Percentiles rank a stretch among this genome's conserved stretches.
Evolutionary conservation across 2,329 filamentous ascomycete genomes (phyloP).

Genomic region (Cephalotrichum gorgonifer): DNA sequence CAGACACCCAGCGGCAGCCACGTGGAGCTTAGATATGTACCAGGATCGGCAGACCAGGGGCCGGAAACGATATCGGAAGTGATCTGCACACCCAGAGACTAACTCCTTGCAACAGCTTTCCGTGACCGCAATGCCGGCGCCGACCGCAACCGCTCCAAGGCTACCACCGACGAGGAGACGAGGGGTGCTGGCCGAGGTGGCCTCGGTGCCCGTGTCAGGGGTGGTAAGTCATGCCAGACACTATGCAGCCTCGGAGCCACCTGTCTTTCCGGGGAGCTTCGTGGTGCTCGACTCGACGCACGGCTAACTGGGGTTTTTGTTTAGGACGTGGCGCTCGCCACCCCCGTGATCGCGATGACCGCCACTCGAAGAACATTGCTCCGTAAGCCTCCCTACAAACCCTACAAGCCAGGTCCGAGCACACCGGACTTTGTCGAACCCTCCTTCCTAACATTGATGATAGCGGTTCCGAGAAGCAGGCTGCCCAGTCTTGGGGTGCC

Average conservation of each 20-base stretch:
- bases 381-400: constrained; percentile 28
- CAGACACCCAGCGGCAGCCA: too few species aligned
- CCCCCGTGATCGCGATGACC: constrained; percentile 45
- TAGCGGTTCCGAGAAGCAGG: constrained; percentile 77
- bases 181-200: constrained; percentile 48
- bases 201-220: constrained; percentile 52
- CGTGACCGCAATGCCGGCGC: constrained; percentile 77
- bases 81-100: background rate
- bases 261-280: background rate
- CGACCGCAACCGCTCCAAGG: constrained; percentile 71
- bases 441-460: constrained; percentile 12
- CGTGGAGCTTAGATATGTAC: too few species aligned
- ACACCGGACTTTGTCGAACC: background rate
- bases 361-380: constrained; percentile 37
- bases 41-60: background rate
- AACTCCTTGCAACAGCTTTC: constrained; percentile 52
- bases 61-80: background rate
- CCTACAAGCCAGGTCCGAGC: background rate
- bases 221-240: constrained; percentile 35
- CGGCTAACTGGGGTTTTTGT: constrained; percentile 3
- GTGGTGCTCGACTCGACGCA: background rate
- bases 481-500: constrained; percentile 81
- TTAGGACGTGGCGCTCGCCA: constrained; percentile 43
- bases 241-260: background rate
- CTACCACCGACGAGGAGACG: constrained; percentile 59